phyloP scores from a whole-genome alignment of 345 rosid species.

The Firmiana major region DNA sequence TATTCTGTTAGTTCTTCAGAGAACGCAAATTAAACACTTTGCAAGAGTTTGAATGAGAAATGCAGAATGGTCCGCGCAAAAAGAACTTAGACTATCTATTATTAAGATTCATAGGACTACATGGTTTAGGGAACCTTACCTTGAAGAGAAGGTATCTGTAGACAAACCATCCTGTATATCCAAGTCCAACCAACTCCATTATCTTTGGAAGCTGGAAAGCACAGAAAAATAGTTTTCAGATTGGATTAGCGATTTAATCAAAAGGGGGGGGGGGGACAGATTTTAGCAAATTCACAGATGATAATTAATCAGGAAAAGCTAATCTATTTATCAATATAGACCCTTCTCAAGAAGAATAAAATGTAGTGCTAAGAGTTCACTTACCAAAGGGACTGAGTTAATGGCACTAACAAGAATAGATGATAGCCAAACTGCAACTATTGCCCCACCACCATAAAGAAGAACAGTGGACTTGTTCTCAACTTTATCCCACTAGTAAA shows the following conservation, averaged over 20 bases:
- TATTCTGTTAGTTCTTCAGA: neutral
- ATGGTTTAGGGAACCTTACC: constrained; percentile 32
- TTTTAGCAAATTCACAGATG: neutral
- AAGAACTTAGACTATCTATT: neutral
- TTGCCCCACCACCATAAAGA: constrained; percentile 91
- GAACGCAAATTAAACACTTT: neutral
- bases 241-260: neutral
- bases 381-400: constrained; percentile 97
- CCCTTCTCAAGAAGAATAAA: neutral
- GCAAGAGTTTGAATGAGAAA: neutral
- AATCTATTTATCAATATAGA: neutral
- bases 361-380: constrained; percentile 6
- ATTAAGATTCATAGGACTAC: neutral
- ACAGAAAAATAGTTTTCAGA: constrained; percentile 5
- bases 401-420: constrained; percentile 79
- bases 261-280: neutral
- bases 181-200: constrained; percentile 96
- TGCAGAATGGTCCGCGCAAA: neutral
- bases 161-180: constrained; percentile 99
- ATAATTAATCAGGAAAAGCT: neutral
- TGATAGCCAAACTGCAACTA: constrained; percentile 91
- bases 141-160: constrained; percentile 99
- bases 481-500: constrained; percentile 80
- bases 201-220: constrained; percentile 79
- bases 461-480: constrained; percentile 92